Conservation (phyloP, 129 eudicot species). For the Lactuca saligna region DNA sequence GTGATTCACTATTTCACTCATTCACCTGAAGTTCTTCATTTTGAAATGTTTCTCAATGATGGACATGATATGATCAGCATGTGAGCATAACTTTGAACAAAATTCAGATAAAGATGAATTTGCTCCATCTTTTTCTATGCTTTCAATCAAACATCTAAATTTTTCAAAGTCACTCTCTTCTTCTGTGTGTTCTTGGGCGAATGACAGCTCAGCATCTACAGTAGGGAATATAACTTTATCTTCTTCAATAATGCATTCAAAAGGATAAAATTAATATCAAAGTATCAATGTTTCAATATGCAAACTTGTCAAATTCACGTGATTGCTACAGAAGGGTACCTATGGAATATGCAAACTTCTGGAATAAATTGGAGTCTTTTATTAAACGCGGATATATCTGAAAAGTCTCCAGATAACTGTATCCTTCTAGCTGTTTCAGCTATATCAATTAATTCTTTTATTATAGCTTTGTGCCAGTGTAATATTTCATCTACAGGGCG, state of each 20-base stretch:
- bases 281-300: not conserved
- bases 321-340: conserved; percentile 43
- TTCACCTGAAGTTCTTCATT: conserved; percentile 84
- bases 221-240: conserved; percentile 98
- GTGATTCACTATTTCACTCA: no score
- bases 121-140: conserved; percentile 80
- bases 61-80: conserved; percentile 92
- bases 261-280: conserved; percentile 19
- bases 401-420: conserved; percentile 77
- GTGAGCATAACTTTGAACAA: conserved; percentile 70
- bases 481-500: conserved; percentile 90
- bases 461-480: conserved; percentile 96
- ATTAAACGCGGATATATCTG: conserved; percentile 79
- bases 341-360: conserved; percentile 96
- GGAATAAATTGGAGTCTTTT: conserved; percentile 90
- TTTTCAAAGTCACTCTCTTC: conserved; percentile 91
- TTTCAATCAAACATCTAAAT: conserved; percentile 86
- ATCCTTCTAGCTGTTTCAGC: conserved; percentile 88
- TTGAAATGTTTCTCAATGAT: conserved; percentile 74
- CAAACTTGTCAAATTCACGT: not conserved
- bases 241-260: conserved; percentile 89
- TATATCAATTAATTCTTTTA: conserved; percentile 75
- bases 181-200: conserved; percentile 95
- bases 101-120: conserved; percentile 87
- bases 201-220: conserved; percentile 82